phyloP scores from a whole-genome alignment of 1,139 yeast species.

The Lodderomyces parapsilosis region DNA sequence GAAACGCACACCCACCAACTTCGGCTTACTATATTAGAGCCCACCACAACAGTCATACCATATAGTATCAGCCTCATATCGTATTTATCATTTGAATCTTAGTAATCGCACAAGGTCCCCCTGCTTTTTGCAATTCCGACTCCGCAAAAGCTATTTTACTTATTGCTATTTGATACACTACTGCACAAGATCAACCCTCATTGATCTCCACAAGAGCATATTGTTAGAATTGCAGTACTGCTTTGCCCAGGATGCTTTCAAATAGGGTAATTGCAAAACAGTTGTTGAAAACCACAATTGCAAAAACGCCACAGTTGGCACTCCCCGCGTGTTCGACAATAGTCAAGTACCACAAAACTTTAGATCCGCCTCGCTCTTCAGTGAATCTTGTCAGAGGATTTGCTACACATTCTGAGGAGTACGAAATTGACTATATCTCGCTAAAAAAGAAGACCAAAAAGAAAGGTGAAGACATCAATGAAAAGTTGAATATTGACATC shows the following conservation, averaged over 20 bases:
- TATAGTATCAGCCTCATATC: too few species aligned
- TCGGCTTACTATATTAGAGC: too few species aligned
- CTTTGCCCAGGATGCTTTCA: background rate
- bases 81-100: too few species aligned
- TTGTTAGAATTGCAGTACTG: too few species aligned
- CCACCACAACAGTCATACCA: too few species aligned
- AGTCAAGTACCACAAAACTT: background rate
- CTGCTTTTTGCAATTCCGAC: background rate
- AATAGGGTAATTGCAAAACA: background rate
- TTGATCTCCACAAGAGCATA: too few species aligned
- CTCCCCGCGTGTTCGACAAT: background rate
- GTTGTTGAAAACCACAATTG: background rate
- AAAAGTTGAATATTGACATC: background rate
- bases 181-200: background rate
- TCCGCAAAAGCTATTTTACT: background rate
- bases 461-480: background rate
- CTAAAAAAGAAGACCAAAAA: slow-evolving; percentile 26
- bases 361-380: background rate
- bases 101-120: too few species aligned
- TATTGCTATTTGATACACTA: background rate
- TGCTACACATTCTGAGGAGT: slow-evolving; percentile 17
- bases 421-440: slow-evolving; percentile 38
- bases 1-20: too few species aligned
- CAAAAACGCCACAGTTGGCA: background rate
- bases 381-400: background rate